Base-by-base conservation (phyloP, 495 filamentous ascomycete species). In the Daldinia vernicosa region DNA sequence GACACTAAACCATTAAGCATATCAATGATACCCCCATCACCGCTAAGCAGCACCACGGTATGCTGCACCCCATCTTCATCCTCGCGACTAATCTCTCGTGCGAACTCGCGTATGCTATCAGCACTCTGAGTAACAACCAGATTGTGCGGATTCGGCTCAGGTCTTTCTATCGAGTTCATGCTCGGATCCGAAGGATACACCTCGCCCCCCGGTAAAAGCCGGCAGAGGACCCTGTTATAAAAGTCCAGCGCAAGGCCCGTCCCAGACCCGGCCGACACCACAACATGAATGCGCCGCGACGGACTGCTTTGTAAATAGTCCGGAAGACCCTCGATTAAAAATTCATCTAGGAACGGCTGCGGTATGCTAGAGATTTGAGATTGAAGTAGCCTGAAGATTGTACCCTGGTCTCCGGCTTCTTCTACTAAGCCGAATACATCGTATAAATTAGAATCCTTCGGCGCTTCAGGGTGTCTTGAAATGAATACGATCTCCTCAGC, bases 11-110 rank as follows among this genome's bases (percentile, higher is more conserved):
- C 79, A 75, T 97, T 97, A 62, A 97, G 75, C 0, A 92, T 78
- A 67, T 98, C 94, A 6, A 91, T 81, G 0, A 96, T 71, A 1
- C 92, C 94, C 3, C 94, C 95, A 77, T 98, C 95, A 2, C 95
- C 95, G 32, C 91, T 92, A 0, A 98, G 84, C 7, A 97, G 83
- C 30, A 97, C 75, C 19, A 97, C 80, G 0, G 89, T 91, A 72
- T 70, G 57, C 24, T 72, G 63, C 33, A 67, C 17, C 6, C 43
- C 11, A 47, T 79, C 62, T 71, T 69, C 9, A 81, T 78, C 15
- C 85, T 78, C 32, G 35, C 50, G 26, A 63, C 91, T 79, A 1
- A 81, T 73, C 1, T 78, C 68, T 8, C 67, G 78, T 0, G 89
- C 85, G 39, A 95, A 84, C 2, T 93, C 82, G 6, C 80, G 79